Conservation (phyloP, 192 early-diverging fungal genomes). For the Rhizoclosmatium globosum region DNA sequence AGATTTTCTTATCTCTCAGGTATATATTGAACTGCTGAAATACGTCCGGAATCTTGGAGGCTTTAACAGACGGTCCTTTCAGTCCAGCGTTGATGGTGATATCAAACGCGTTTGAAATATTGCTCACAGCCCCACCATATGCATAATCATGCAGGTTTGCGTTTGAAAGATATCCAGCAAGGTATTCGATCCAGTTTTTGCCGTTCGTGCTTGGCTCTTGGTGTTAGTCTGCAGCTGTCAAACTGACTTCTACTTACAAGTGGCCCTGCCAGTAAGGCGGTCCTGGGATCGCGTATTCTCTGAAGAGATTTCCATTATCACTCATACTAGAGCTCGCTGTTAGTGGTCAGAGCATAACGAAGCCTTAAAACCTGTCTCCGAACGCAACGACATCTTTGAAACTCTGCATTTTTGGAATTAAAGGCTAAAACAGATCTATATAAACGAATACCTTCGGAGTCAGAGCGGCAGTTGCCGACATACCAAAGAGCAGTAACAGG, state of each 20-base stretch:
- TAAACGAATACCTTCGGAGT: too few relatives aligned
- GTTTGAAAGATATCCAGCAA: conserved; percentile 24
- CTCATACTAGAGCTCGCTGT: neutral
- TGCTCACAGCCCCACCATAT: conserved; percentile 51
- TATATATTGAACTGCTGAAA: neutral
- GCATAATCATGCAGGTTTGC: conserved; percentile 46
- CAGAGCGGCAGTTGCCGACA: too few relatives aligned
- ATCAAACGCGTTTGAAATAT: neutral
- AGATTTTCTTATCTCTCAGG: neutral
- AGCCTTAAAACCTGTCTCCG: conserved; percentile 46
- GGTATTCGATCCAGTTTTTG: conserved; percentile 51
- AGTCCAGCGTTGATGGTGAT: neutral
- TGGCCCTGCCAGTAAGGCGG: conserved; percentile 49
- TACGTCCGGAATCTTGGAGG: conserved; percentile 3
- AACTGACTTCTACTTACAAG: conserved; percentile 15
- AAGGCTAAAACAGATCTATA: too few relatives aligned
- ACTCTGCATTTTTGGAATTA: too few relatives aligned
- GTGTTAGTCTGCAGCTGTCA: conserved; percentile 26
- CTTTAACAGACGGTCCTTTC: neutral
- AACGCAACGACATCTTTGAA: conserved; percentile 49
- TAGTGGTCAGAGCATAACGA: too few relatives aligned
- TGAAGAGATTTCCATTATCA: conserved; percentile 49
- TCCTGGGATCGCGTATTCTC: conserved; percentile 29
- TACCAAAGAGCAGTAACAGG: too few relatives aligned
- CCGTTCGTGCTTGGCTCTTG: conserved; percentile 45